Evolutionary conservation across 805 yeast genomes (phyloP).

Genomic region (Metschnikowia lachancei): DNA sequence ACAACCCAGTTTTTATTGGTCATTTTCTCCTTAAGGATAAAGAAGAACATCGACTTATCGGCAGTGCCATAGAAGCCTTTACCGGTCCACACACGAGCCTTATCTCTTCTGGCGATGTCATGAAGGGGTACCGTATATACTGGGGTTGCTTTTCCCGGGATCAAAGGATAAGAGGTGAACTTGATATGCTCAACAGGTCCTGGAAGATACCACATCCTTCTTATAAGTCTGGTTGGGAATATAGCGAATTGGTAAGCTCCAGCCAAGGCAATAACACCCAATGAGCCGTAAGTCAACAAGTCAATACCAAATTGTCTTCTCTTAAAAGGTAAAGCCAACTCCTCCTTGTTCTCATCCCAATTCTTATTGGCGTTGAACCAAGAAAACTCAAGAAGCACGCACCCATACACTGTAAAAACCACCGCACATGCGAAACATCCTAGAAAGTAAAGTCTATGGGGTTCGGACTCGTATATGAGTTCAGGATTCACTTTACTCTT

Average conservation of each 20-base stretch:
- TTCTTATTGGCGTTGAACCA: slow-evolving; percentile 49
- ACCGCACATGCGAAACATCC: slow-evolving; percentile 67
- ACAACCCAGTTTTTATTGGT: slow-evolving; percentile 65
- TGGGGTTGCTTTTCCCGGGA: slow-evolving; percentile 78
- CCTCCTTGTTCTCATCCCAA: slow-evolving; percentile 51
- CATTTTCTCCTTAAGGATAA: slow-evolving; percentile 57
- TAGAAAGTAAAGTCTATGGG: slow-evolving; percentile 73
- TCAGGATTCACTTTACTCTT: slow-evolving; percentile 60
- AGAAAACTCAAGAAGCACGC: slow-evolving; percentile 58
- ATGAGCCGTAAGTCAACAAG: slow-evolving; percentile 27
- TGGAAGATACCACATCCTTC: slow-evolving; percentile 77
- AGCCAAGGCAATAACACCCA: slow-evolving; percentile 28
- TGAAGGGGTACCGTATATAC: slow-evolving; percentile 64
- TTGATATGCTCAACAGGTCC: slow-evolving; percentile 53
- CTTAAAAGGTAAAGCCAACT: slow-evolving; percentile 42
- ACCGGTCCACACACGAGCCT: slow-evolving; percentile 78
- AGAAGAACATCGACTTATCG: slow-evolving; percentile 70
- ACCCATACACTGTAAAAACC: slow-evolving; percentile 65
- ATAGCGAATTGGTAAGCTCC: slow-evolving; percentile 31
- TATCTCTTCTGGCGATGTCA: slow-evolving; percentile 52
- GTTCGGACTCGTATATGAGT: slow-evolving; percentile 77
- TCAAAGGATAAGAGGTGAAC: slow-evolving; percentile 70
- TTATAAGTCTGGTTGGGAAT: slow-evolving; percentile 66
- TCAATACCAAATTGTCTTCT: slow-evolving; percentile 38
- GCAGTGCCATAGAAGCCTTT: slow-evolving; percentile 84